Percentiles rank a stretch among this genome's conserved stretches.
Conservation (phyloP, 805 yeast genomes). For the Brettanomyces naardenensis region DNA sequence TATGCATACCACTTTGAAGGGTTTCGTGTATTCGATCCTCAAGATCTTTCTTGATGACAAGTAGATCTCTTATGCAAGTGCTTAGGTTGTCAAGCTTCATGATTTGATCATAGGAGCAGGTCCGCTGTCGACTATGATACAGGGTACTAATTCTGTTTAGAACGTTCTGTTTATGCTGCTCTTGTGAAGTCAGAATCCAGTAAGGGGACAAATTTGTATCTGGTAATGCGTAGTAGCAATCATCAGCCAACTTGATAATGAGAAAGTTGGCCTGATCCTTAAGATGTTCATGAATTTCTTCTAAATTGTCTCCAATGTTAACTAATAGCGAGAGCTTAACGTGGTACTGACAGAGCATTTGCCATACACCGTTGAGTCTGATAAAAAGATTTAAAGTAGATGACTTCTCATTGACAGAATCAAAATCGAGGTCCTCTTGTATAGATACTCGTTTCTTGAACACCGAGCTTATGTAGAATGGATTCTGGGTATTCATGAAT, state of each 20-base stretch:
- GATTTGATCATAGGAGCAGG: slow-evolving; percentile 32
- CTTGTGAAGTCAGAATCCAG: slow-evolving; percentile 7
- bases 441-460: slow-evolving; percentile 19
- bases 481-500: slow-evolving; percentile 14
- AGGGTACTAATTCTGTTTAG: slow-evolving; percentile 1
- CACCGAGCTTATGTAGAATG: slow-evolving; percentile 31
- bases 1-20: slow-evolving; percentile 4
- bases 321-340: slow-evolving; percentile 24
- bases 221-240: slow-evolving; percentile 24
- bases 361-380: slow-evolving; percentile 16
- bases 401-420: slow-evolving; percentile 13
- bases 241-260: slow-evolving; percentile 21
- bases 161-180: slow-evolving; percentile 3
- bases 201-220: slow-evolving; percentile 9
- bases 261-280: slow-evolving; percentile 19
- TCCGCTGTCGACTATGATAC: slow-evolving; percentile 12
- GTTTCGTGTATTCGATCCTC: slow-evolving; percentile 2
- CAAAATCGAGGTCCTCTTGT: slow-evolving; percentile 18
- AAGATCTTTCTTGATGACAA: slow-evolving; percentile 12
- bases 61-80: slow-evolving; percentile 28
- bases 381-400: slow-evolving; percentile 19
- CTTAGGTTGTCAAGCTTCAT: slow-evolving; percentile 34
- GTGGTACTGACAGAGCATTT: slow-evolving; percentile 16
- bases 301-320: slow-evolving; percentile 25
- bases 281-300: slow-evolving; percentile 11